Base-by-base conservation (phyloP, 768 basidiomycete species). In the Lactarius quietus region DNA sequence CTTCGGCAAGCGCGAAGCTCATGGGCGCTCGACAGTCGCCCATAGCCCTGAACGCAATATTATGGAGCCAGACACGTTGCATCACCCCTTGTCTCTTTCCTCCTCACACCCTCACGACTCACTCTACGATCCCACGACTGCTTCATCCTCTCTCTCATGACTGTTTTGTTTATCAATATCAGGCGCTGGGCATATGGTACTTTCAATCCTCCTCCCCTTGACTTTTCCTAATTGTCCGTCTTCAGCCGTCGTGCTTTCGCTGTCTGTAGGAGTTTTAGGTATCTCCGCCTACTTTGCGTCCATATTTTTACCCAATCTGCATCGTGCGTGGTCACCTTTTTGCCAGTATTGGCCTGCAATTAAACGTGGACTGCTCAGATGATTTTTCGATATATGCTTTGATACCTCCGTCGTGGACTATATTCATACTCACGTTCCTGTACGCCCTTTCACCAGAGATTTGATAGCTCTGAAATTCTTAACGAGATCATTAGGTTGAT, bases 311-410 rank as follows among this genome's bases (percentile, higher is more conserved):
- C 66, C 66, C 6, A 2, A 60, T 39, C 57, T 67, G 26, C 63
- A 67, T 48, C 66, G 66, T 67, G 43, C 38, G 66, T 65, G 41
- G 28, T 39, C 35, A 14, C n/a, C n/a, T 26, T 48, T 51, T 53
- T 6, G 41, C 20, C 51, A 6, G 35, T 10, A 28, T 52, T 26
- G 20, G 54, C 39, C 6, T 17, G 12, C 28, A 8, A n/a, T 54
- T 26, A 41, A 65, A n/a, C 23, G 33, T 51, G 23, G 7, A 18
- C 39, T 26, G n/a, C 35, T 55, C 17, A 70, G 69, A 68, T 63
- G 69, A 70, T 56, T 68, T 53, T 31, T n/a, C 67, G 35, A 68
- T 70, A 39, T 70, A 26, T 62, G 8, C 69, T 2, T 53, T 70
- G 36, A 20, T 70, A 39, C 68, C 66, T 6, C 67, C 69, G 3